These are phyloP conservation scores for Trypanosoma vivax DNA, from an alignment of 208 protist species.

Conservation along the genomic window DNA sequence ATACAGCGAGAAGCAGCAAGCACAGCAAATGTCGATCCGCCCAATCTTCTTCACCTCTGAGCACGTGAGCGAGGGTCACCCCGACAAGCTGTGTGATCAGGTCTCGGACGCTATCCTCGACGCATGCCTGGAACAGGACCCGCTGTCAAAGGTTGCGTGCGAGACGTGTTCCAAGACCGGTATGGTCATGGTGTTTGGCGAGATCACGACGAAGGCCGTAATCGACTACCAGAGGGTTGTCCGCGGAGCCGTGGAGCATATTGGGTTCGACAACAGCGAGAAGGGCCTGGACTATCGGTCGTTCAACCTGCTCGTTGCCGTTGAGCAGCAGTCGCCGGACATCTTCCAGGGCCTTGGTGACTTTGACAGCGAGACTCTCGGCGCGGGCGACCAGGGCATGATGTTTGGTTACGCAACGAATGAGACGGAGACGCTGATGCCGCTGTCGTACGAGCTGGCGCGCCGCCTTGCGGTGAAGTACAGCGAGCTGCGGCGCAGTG, in stretches of 20 bases:
- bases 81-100: slow-evolving; percentile 4
- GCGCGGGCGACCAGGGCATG: slow-evolving; percentile 2
- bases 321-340: slow-evolving; percentile 1
- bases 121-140: slow-evolving; percentile 4
- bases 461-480: not conserved
- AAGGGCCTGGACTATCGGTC: slow-evolving; percentile 4
- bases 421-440: slow-evolving; percentile 5
- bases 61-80: slow-evolving; percentile 4
- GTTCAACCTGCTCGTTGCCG: slow-evolving; percentile 1
- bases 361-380: slow-evolving; percentile 1
- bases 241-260: slow-evolving; percentile 87
- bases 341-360: slow-evolving; percentile 3
- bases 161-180: slow-evolving; percentile 3
- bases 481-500: slow-evolving; percentile 1
- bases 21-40: not conserved
- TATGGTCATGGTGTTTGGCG: slow-evolving; percentile 2
- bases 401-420: slow-evolving; percentile 4
- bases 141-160: slow-evolving; percentile 4
- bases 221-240: slow-evolving; percentile 92
- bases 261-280: slow-evolving; percentile 1
- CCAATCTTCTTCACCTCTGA: slow-evolving; percentile 2
- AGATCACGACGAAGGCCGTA: slow-evolving; percentile 78
- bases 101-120: not conserved
- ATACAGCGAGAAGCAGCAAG: too few species aligned
- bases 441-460: slow-evolving; percentile 1